Base-by-base conservation (phyloP, 1,139 yeast genomes). In the Hansenula lynferdii region DNA sequence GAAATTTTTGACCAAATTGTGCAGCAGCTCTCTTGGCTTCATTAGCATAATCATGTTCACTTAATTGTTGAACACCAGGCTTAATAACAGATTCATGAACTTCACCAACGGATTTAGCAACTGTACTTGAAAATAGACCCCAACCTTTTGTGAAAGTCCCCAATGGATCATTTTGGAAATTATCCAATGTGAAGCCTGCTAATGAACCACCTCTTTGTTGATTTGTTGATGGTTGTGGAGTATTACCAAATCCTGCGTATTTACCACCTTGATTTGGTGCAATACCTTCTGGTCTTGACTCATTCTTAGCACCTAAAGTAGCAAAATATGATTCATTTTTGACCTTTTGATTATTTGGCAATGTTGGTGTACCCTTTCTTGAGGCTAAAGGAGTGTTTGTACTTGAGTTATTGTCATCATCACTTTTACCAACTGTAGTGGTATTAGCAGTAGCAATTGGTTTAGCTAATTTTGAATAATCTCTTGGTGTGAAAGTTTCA, bases 251-350 rank as follows among this genome's bases (percentile, higher is more conserved):
- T 0, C 97, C 97, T 45, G 77, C 81, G 58, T 80, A 90, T 60
- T 81, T 85, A 35, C 97, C 97, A 42, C 97, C 97, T 64, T 90
- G 90, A 8, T 94, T 85, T 21, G 97, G 97, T 5, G 94, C 95
- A 41, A 87, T 61, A 58, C 83, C 65, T 1, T 76, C 89, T 3
- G 97, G 89, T 57, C 95, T 76, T 24, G 70, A 49, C 7, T 78
- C 81, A 61, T 90, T 90, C 45, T 70, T 69, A 24, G 77, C 70
- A 6, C 97, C 97, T 43, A 90, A 69, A 28, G 73, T 70, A 11
- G 92, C 89, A 60, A 90, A 90, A 58, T 84, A 90, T 9, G 80
- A 71, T 60, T 90, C 97, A 53, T 85, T 89, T 48, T 76, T 75
- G 24, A 60, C 67, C 60, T 76, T 84, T 49, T 75, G 78, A 15